Base-by-base conservation (phyloP, 805 yeast genomes). In the Starmerella asiatica region DNA sequence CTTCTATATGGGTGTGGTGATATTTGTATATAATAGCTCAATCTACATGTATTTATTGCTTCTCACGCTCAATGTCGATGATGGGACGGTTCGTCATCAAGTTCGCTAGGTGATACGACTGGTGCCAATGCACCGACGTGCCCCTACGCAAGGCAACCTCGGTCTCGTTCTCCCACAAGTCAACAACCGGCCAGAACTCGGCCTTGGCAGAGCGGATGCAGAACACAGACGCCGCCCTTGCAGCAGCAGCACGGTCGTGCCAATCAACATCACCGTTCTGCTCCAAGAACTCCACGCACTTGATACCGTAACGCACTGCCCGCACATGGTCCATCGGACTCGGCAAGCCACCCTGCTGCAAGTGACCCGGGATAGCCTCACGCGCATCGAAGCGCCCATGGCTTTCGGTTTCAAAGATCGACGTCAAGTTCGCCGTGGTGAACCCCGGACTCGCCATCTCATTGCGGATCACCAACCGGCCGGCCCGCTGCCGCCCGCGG, bases 301-400 rank as follows among this genome's bases (percentile, higher is more conserved):
- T 79, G 50, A 88, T 79, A 3, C 94, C 94, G 59, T 79, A 79
- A 58, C 97, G 74, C 5, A 86, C 76, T 5, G 94, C 94, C 48
- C 78, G 71, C 29, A 85, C 77, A 60, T 97, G 75, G 59, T 91
- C 98, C 66, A 86, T 80, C 5, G 97, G 84, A 6, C 94, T 78
- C 37, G 98, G 98, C 39, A 75, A 72, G 44, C 86, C 91, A 58
- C 98, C 98, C 64, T 91, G 98, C 68, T 91, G 98, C 43, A 88
- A 91, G 57, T 88, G 97, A 23, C 98, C 98, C 21, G 98, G 98
- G 44, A 86, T 75, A 14, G 97, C 97, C 4, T 94, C 85, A 59
- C 93, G 78, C 15, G 91, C 79, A 54, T 86, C 96, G 57, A 82
- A 91, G 49, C 68, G 69, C 35, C 80, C 82, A 29, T 70, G 61